Base-by-base conservation (phyloP, 805 yeast genomes). In the Jamesozyma lodderae region DNA sequence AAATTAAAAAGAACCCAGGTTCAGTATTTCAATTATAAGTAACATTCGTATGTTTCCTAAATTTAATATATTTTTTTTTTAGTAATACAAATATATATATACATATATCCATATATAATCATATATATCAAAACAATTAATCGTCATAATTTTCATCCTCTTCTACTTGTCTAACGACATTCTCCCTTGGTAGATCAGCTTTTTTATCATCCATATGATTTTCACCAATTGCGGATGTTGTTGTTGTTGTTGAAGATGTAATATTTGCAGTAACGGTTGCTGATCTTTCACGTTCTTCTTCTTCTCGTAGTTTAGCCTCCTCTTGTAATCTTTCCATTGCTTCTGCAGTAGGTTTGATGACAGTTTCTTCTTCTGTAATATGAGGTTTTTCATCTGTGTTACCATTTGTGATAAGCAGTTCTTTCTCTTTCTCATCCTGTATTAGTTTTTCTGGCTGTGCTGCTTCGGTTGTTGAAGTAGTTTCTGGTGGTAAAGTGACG, bases 61-160 rank as follows among this genome's bases (percentile, higher is more conserved):
- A 13, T 13, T 26, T 26, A 26, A 8, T 22, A 26, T 16, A n/a
- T 26, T 26, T 26, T 26, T 26, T 13, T 26, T 26, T 26, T 10
- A 13, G 29, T 26, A n/a, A n/a, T 26, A 26, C 14, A 18, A 30
- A 30, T 11, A 30, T 16, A 15, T 28, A 28, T 28, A 28, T 25
- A 25, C n/a, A 8, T 25, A 25, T 25, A 25, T 25, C 28, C 6
- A n/a, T 26, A n/a, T 26, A 26, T 26, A 26, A 10, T 6, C 14
- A 26, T 29, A 7, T 29, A 29, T 19, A 29, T 13, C 13, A 11
- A 6, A 14, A 6, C 5, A 13, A 56, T 39, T 57, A 70, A 35
- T 63, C 68, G 44, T 70, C 75, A 47, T 68, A 68, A 43, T 68
- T 62, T 36, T 64, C 67, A 40, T 68, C 72, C 41, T 66, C 72